phyloP scores from a whole-genome alignment of 495 filamentous ascomycete species.

The Trichoderma reesei region DNA sequence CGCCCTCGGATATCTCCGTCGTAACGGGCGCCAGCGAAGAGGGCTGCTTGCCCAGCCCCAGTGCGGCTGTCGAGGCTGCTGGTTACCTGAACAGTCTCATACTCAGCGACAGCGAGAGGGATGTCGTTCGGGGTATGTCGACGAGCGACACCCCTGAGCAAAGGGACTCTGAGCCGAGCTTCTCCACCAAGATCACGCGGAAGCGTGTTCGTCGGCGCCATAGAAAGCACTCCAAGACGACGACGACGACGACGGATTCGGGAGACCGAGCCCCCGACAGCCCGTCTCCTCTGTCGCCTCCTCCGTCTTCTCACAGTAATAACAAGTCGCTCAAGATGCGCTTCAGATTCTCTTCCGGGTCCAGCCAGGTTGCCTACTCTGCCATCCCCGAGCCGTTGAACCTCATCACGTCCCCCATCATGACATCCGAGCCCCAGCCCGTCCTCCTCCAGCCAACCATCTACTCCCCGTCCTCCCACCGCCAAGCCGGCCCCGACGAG shows the following conservation, averaged over 20 bases:
- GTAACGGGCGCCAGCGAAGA: conserved; percentile 18
- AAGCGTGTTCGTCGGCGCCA: conserved; percentile 32
- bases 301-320: not conserved
- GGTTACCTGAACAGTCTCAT: conserved; percentile 29
- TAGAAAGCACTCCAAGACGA: conserved; percentile 12
- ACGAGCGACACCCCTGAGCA: conserved; percentile 33
- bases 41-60: conserved; percentile 24
- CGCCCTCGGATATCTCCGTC: conserved; percentile 15
- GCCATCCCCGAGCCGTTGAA: conserved; percentile 15
- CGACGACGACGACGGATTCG: no score
- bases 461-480: conserved; percentile 34
- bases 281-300: conserved; percentile 11
- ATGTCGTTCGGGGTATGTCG: conserved; percentile 23
- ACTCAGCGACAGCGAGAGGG: conserved; percentile 20
- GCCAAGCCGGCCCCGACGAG: conserved; percentile 16
- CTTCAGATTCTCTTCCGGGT: not conserved
- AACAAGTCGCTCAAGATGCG: not conserved
- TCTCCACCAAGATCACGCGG: conserved; percentile 41
- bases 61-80: conserved; percentile 34
- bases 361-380: not conserved
- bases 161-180: conserved; percentile 28
- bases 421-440: conserved; percentile 32
- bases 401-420: conserved; percentile 39
- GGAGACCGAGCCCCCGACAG: conserved; percentile 11
- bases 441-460: conserved; percentile 34